Conservation (phyloP, 257 asterid genomes). For the Avicennia marina region DNA sequence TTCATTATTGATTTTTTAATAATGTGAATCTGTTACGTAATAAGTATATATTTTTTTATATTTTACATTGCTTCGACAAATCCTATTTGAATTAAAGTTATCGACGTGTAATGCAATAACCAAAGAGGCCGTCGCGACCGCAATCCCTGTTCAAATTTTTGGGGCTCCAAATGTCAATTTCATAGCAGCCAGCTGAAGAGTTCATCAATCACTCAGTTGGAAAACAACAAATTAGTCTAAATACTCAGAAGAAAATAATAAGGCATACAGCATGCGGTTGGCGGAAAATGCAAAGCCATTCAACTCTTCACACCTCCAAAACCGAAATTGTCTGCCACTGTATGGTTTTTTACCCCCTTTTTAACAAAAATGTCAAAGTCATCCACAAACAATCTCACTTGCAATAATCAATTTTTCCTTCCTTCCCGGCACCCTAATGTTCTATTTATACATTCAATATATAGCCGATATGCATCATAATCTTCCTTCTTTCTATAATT, state of each 20-base stretch:
- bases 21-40: too few species aligned
- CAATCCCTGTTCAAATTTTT: constrained; percentile 15
- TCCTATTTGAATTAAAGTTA: too few species aligned
- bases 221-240: neutral
- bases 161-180: constrained; percentile 30
- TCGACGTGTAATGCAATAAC: too few species aligned
- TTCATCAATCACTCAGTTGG: neutral
- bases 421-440: constrained; percentile 1
- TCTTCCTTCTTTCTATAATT: neutral
- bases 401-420: constrained; percentile 12
- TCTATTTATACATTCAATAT: neutral
- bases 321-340: constrained; percentile 15
- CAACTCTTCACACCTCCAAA: neutral
- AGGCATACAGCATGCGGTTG: neutral
- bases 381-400: constrained; percentile 10
- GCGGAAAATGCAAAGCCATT: constrained; percentile 1
- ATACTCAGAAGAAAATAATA: too few species aligned
- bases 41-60: too few species aligned
- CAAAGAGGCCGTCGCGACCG: constrained; percentile 27
- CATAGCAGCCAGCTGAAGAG: constrained; percentile 9
- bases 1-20: too few species aligned
- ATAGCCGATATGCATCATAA: neutral
- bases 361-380: constrained; percentile 22
- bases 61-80: too few species aligned
- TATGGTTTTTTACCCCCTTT: constrained; percentile 2